Base-by-base conservation (phyloP, 345 rosid genomes). In the Viola odorata region DNA sequence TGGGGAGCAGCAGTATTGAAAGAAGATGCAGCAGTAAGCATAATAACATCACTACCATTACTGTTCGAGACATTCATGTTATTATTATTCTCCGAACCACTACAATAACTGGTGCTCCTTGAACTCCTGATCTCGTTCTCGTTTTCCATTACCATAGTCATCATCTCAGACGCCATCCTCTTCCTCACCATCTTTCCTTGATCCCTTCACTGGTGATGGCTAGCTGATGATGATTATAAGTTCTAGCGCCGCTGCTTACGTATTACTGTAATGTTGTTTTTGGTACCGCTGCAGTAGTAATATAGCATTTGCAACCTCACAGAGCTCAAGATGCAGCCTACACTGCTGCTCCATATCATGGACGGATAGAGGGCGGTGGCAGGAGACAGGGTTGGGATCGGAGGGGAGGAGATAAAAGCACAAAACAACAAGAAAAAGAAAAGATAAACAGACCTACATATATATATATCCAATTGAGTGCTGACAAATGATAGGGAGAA, bases 131-230 rank as follows among this genome's bases (percentile, higher is more conserved):
- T 66, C 65, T 53, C 53, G 67, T 55, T 37, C 12, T 55, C 58
- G 49, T 41, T 54, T 17, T 23, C 32, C 32, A 64, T 61, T 41
- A 53, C 75, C 55, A 64, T 59, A 50, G 69, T 64, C 60, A 80
- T 80, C 86, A 88, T 78, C 74, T 94, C 99, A 0, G 96, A 81
- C 39, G 96, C 97, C 85, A 84, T 72, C 65, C 99, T 74, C 74
- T 94, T 92, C 64, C 96, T 78, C 73, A 75, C 78, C 94, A 84
- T 81, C 73, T 69, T 81, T 41, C 61, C 60, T 14, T 64, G 11
- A n/a, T 15, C 1, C 58, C 37, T 11, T n/a, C 15, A 49, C 47
- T 47, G 3, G 9, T 49, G 36, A 6, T 50, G 3, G 13, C 4
- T 47, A 57, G 57, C 42, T 54, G 62, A 4, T 48, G 62, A 45